phyloP scores from a whole-genome alignment of 129 eudicot genomes.

The Erigeron canadensis region DNA sequence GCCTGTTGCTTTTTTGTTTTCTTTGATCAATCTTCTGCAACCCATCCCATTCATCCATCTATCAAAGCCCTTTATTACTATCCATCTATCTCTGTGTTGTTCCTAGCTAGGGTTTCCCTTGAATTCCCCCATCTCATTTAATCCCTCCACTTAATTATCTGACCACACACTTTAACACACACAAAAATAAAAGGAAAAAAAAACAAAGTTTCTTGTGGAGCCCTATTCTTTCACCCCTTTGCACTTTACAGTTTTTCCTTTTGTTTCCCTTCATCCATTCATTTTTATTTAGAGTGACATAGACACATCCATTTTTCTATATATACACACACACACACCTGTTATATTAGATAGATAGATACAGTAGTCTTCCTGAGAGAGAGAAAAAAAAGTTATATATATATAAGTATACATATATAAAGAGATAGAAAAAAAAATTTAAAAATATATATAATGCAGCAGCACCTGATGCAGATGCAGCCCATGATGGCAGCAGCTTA shows the following conservation, averaged over 20 bases:
- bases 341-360: conserved; percentile 17
- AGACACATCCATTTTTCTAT: conserved; percentile 9
- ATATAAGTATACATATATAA: conserved; percentile 17
- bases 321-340: neutral
- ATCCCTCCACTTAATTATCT: conserved; percentile 24
- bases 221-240: conserved; percentile 34
- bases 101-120: conserved; percentile 18
- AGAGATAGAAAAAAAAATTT: conserved; percentile 18
- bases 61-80: neutral
- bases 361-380: neutral
- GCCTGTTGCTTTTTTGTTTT: conserved; percentile 43
- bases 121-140: neutral
- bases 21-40: conserved; percentile 25
- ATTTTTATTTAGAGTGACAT: conserved; percentile 13
- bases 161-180: neutral
- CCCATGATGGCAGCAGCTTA: conserved; percentile 99
- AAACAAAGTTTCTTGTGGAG: conserved; percentile 30
- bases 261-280: conserved; percentile 21
- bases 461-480: conserved; percentile 99
- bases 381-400: conserved; percentile 13
- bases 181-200: neutral
- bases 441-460: conserved; percentile 57
- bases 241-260: conserved; percentile 27
- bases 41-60: conserved; percentile 11
- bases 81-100: conserved; percentile 27